Evolutionary conservation across 2,329 filamentous ascomycete species (phyloP).

Genomic region (Aspergillus novoparasiticus): DNA sequence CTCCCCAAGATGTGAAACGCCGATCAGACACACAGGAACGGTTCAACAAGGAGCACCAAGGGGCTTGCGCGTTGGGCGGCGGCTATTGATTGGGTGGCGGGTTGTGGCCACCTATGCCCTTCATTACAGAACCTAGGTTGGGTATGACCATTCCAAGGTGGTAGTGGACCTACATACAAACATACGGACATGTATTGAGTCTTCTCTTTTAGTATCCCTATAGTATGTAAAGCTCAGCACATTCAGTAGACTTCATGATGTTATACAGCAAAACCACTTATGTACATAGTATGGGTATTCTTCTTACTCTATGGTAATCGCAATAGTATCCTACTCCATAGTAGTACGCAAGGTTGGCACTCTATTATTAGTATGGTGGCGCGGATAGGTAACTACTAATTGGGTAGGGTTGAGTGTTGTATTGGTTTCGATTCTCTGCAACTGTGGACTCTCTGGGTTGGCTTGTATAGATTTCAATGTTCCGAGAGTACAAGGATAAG

Average conservation of each 20-base stretch:
- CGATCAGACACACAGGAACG: constrained; percentile 10
- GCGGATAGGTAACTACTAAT: neutral
- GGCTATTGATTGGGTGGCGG: neutral
- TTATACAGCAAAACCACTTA: neutral
- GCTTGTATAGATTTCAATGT: neutral
- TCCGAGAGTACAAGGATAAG: neutral
- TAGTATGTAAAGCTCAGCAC: too few relatives aligned
- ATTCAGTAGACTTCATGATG: neutral
- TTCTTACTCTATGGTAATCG: neutral
- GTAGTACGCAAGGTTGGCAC: neutral
- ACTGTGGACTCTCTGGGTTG: neutral
- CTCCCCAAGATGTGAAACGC: constrained; percentile 12
- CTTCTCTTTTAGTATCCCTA: too few relatives aligned
- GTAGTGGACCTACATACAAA: too few relatives aligned
- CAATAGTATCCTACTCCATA: neutral
- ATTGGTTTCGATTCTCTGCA: neutral
- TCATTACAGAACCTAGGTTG: neutral
- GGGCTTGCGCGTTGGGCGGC: neutral
- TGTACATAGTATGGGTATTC: neutral
- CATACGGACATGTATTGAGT: too few relatives aligned
- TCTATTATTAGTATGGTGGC: constrained; percentile 6
- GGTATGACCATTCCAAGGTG: neutral
- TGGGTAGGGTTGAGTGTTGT: neutral
- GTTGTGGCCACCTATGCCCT: constrained; percentile 3
- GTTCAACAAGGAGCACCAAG: constrained; percentile 9